phyloP scores from a whole-genome alignment of 106 monocot species.

The Apostasia ramifera region DNA sequence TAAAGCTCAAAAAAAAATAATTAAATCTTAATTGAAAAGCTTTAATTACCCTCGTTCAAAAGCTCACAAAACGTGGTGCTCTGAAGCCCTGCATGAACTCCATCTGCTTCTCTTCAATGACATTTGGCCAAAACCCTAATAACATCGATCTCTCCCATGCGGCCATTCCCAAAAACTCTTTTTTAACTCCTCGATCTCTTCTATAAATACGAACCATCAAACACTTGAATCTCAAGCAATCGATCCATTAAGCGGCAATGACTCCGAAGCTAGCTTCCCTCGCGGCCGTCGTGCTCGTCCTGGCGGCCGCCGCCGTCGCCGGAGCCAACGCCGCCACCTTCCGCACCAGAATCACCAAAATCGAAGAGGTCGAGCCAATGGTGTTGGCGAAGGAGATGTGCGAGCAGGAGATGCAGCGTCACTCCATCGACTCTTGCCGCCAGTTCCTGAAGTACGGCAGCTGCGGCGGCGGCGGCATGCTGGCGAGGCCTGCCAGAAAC shows the following conservation, averaged over 20 bases:
- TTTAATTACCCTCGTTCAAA: too few species aligned
- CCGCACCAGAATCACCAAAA: too few species aligned
- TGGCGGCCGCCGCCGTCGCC: not conserved
- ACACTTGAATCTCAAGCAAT: not conserved
- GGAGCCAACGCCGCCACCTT: not conserved
- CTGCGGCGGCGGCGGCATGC: not conserved
- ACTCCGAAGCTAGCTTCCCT: not conserved
- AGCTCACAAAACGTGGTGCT: not conserved
- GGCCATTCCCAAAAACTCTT: not conserved
- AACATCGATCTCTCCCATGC: not conserved
- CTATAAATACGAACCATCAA: too few species aligned
- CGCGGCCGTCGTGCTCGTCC: not conserved
- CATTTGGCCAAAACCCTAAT: not conserved
- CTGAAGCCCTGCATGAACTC: not conserved
- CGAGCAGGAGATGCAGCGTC: not conserved
- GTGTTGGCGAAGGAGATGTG: not conserved
- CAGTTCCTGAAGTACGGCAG: conserved; percentile 1
- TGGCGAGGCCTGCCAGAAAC: not conserved
- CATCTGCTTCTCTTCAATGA: not conserved
- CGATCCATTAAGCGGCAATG: not conserved
- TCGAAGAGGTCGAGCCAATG: not conserved
- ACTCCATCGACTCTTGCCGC: conserved; percentile 4
- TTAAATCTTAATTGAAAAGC: too few species aligned
- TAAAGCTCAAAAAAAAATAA: too few species aligned
- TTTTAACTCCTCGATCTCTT: not conserved